Evolutionary conservation across 2,329 filamentous ascomycete genomes (phyloP).

Genomic region (Orbilia oligospora): DNA sequence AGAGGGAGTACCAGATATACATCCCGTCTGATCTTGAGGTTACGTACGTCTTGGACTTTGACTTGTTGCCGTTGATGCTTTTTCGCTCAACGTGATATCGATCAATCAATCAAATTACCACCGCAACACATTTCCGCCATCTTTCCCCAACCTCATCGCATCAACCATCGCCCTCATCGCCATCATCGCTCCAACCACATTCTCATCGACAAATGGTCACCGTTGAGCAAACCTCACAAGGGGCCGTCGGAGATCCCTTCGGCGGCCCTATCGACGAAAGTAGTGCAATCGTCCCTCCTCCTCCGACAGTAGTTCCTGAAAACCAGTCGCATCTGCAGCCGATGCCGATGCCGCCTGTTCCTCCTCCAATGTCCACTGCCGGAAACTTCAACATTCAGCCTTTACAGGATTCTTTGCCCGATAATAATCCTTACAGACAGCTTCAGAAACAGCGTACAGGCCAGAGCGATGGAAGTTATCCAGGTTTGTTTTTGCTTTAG

Average conservation of each 20-base stretch:
- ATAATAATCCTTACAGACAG: conserved; percentile 54
- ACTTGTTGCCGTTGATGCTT: background rate
- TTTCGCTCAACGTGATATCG: background rate
- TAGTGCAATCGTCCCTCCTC: background rate
- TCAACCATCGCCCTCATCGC: conserved; percentile 6
- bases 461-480: conserved; percentile 53
- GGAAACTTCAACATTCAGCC: conserved; percentile 43
- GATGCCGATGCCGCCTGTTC: conserved; percentile 12
- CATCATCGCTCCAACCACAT: background rate
- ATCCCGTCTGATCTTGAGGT: too few relatives aligned
- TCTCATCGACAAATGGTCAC: conserved; percentile 49
- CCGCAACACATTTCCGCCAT: conserved; percentile 18
- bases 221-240: conserved; percentile 35
- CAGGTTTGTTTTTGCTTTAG: conserved; percentile 17
- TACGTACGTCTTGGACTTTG: background rate
- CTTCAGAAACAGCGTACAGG: conserved; percentile 57
- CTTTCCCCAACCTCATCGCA: conserved; percentile 13
- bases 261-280: conserved; percentile 18
- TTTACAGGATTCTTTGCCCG: conserved; percentile 46
- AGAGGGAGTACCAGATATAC: too few relatives aligned
- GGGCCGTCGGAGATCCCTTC: conserved; percentile 39
- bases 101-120: conserved; percentile 32
- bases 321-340: conserved; percentile 22
- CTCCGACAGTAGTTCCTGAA: conserved; percentile 5
- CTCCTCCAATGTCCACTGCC: conserved; percentile 19